Base-by-base conservation (phyloP, 169 alveolate genomes). In the Theileria sp. region DNA sequence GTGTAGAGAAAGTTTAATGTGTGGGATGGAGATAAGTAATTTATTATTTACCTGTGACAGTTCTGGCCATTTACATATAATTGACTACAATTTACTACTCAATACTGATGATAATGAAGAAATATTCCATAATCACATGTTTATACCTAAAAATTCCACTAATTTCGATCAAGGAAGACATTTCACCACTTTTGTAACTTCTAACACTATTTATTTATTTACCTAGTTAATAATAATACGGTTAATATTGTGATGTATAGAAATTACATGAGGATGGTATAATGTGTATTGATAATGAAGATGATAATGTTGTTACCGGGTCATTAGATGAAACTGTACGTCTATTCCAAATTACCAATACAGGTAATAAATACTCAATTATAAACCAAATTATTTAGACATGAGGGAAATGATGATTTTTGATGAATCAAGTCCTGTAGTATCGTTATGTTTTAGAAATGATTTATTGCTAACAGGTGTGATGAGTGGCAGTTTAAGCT, bases 271-370 rank as follows among this genome's bases (percentile, higher is more conserved):
- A 75, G 54, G 94, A 89, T 56, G 77, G 92, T 12, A 70, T 89
- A 60, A 89, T 56, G 7, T 79, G 92, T 66, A 64, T 86, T 74
- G 80, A 84, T 60, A 75, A 28, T 51, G 71, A 68, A 25, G 78
- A 79, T 13, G 87, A 69, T n/a, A 75, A 78, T 38, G 66, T 89
- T 19, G 82, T 86, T 3, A 86, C 91, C 5, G 94, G 92, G 19
- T 86, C 92, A 23, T 58, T 80, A 21, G 94, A 89, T 75, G 94
- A 89, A 72, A 86, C 94, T 7, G 79, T 89, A 50, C 85, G 82
- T 75, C 75, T 79, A 77, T 68, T 79, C 62, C 78, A 84, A 75
- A 44, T 79, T 0, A 89, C 90, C n/a, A 77, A 50, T 50, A 62
- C 83, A 34, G 88, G 84, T 58, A 77, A 68, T 19, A 0, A 2